These are phyloP conservation scores for Maudiozyma humilis DNA, from an alignment of 1,139 yeast genomes.

Conservation along the genomic window DNA sequence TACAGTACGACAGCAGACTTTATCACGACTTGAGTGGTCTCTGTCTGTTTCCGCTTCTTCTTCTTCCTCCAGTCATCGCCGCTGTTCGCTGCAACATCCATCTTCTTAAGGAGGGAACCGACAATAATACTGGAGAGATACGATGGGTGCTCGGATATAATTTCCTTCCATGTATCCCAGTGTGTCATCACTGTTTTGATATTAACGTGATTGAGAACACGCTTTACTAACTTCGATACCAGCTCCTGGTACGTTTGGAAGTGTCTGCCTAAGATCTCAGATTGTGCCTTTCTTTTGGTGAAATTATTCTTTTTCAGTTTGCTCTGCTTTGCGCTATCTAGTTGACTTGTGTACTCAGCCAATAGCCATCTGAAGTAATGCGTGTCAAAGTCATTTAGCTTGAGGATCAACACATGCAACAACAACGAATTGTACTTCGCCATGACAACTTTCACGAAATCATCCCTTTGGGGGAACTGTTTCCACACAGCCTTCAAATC, in stretches of 20 bases:
- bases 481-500: constrained; percentile 22
- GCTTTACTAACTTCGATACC: constrained; percentile 7
- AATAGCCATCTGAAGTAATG: constrained; percentile 20
- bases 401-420: constrained; percentile 13
- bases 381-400: constrained; percentile 17
- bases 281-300: background rate
- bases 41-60: constrained; percentile 15
- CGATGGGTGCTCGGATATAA: constrained; percentile 7
- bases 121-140: constrained; percentile 13
- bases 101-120: constrained; percentile 8
- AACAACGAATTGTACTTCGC: constrained; percentile 13
- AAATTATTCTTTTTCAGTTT: background rate
- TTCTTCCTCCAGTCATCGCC: constrained; percentile 13
- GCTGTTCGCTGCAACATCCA: constrained; percentile 9
- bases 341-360: constrained; percentile 3
- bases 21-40: constrained; percentile 32
- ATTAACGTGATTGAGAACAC: constrained; percentile 6
- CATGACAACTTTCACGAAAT: constrained; percentile 12
- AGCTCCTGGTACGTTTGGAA: constrained; percentile 8
- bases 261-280: constrained; percentile 3
- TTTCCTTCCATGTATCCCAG: constrained; percentile 8
- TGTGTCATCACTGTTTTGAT: constrained; percentile 3
- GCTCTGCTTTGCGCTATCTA: background rate
- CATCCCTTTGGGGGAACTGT: constrained; percentile 8
- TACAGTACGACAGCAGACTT: constrained; percentile 18